These are phyloP conservation scores for Atractiella rhizophila DNA, from an alignment of 768 basidiomycete species.

Conservation along the genomic window DNA sequence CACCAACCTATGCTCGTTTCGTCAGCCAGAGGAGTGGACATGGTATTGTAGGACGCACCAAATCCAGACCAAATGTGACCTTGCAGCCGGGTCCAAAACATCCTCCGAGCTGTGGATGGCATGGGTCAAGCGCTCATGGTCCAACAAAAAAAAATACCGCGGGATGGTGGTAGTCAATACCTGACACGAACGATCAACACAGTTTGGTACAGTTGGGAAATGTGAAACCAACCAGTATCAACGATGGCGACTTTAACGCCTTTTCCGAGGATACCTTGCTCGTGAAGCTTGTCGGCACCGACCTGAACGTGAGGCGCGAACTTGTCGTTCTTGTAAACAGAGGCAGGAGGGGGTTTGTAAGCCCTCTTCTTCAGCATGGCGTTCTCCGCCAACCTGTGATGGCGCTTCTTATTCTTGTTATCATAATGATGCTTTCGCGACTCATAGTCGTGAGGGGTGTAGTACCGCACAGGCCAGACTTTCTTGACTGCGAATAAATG, in stretches of 20 bases:
- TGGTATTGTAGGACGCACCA: not conserved
- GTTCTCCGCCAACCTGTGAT: not conserved
- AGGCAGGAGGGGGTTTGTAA: too few species aligned
- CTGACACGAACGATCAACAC: too few species aligned
- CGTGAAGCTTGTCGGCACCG: conserved; percentile 42
- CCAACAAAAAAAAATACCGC: not conserved
- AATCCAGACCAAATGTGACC: conserved; percentile 28
- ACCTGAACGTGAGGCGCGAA: not conserved
- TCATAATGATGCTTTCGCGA: not conserved
- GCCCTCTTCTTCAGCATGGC: not conserved
- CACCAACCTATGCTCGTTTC: too few species aligned
- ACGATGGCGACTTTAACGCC: conserved; percentile 40
- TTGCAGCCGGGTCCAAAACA: conserved; percentile 25
- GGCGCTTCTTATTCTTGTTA: not conserved
- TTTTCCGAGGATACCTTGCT: conserved; percentile 34
- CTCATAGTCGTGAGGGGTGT: too few species aligned
- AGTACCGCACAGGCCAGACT: conserved; percentile 2
- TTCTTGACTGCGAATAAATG: not conserved
- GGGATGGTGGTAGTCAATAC: not conserved
- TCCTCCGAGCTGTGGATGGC: conserved; percentile 25
- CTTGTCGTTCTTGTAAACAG: not conserved
- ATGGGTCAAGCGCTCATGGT: too few species aligned
- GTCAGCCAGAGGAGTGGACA: not conserved
- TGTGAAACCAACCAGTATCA: not conserved
- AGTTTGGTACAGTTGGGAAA: conserved; percentile 29